phyloP scores from a whole-genome alignment of 2,329 filamentous ascomycete genomes.

The Cladorrhinum sp. region DNA sequence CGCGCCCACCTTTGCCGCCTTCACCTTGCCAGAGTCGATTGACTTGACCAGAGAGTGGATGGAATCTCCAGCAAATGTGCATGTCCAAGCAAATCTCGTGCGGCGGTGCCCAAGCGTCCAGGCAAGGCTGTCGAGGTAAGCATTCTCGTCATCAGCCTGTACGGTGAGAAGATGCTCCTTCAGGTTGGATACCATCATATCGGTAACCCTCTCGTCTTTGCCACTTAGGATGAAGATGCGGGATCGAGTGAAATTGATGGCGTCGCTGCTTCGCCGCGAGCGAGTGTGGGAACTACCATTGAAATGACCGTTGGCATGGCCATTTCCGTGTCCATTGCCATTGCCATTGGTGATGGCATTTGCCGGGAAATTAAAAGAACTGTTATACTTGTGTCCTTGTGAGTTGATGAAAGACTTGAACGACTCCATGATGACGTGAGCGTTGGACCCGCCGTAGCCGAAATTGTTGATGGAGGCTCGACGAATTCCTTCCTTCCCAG shows the following conservation, averaged over 20 bases:
- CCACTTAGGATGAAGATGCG: conserved; percentile 25
- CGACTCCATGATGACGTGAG: conserved; percentile 32
- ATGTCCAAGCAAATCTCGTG: conserved; percentile 27
- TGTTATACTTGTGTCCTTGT: not conserved
- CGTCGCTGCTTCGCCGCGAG: conserved; percentile 8
- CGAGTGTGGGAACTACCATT: conserved; percentile 12
- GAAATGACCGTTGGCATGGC: conserved; percentile 8
- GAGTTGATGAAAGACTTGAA: conserved; percentile 18
- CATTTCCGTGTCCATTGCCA: not conserved
- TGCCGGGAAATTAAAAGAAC: conserved; percentile 5
- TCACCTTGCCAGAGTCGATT: conserved; percentile 26
- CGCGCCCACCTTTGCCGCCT: conserved; percentile 22
- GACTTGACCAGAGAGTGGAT: conserved; percentile 21
- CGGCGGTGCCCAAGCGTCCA: conserved; percentile 33
- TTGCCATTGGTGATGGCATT: not conserved
- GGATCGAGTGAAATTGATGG: conserved; percentile 2
- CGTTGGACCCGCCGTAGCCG: conserved; percentile 37
- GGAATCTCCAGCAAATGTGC: conserved; percentile 13
- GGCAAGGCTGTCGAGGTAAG: conserved; percentile 30
- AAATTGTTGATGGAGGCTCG: conserved; percentile 36
- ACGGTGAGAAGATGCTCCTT: conserved; percentile 27
- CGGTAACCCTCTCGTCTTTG: conserved; percentile 26
- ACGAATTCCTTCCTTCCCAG: conserved; percentile 24
- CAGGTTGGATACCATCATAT: conserved; percentile 26
- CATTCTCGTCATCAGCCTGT: conserved; percentile 26